These are phyloP conservation scores for Alternaria burnsii DNA, from an alignment of 2,329 filamentous ascomycete genomes.

Conservation along the genomic window DNA sequence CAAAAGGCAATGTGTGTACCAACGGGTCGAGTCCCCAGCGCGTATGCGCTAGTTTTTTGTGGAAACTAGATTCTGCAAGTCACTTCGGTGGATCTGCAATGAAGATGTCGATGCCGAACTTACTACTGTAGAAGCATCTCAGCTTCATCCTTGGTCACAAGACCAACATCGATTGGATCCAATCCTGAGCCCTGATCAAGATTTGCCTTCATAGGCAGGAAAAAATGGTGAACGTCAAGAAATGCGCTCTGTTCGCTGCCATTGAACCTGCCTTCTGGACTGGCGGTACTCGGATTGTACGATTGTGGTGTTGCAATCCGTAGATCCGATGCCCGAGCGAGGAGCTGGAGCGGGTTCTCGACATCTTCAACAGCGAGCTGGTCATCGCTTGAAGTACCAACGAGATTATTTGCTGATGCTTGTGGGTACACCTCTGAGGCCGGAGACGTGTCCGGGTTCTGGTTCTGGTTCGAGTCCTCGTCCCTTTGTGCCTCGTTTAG, in stretches of 20 bases:
- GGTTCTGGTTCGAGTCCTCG: conserved; percentile 11
- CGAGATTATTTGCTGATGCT: conserved; percentile 34
- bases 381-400: conserved; percentile 46
- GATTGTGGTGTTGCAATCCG: conserved; percentile 59
- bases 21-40: conserved; percentile 76
- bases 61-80: conserved; percentile 61
- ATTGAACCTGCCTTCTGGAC: conserved; percentile 38
- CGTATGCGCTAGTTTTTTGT: conserved; percentile 74
- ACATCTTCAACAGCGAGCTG: conserved; percentile 72
- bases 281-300: conserved; percentile 35
- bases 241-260: conserved; percentile 52
- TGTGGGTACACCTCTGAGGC: not conserved
- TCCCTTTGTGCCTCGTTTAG: conserved; percentile 58
- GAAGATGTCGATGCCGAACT: conserved; percentile 32
- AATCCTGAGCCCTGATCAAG: conserved; percentile 70
- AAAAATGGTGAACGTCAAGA: conserved; percentile 69
- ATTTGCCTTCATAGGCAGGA: conserved; percentile 69
- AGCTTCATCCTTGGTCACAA: conserved; percentile 72
- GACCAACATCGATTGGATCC: conserved; percentile 73
- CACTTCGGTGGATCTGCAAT: not conserved
- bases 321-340: conserved; percentile 76
- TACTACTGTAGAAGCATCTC: conserved; percentile 71
- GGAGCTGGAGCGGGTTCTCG: conserved; percentile 76
- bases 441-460: conserved; percentile 7
- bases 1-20: conserved; percentile 71